A percentile compares a stretch with the other conserved stretches of the same genome.
These are phyloP conservation scores for Guadua angustifolia DNA, from an alignment of 176 grass and related monocot species.

Conservation along the genomic window DNA sequence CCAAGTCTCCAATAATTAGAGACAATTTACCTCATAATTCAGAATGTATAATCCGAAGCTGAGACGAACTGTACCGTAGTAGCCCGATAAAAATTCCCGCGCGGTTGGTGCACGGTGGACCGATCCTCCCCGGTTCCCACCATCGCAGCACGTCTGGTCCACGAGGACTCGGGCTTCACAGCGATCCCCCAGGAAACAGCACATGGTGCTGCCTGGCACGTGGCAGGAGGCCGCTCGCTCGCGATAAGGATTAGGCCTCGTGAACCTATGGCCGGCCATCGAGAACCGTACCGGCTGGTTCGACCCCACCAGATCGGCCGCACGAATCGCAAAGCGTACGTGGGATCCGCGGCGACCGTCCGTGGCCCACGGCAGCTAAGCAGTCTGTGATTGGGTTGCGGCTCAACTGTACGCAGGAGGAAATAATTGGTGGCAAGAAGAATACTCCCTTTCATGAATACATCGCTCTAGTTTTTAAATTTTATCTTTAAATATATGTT, in stretches of 20 bases:
- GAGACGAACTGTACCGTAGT: no score
- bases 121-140: background rate
- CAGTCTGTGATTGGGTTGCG: slow-evolving; percentile 46
- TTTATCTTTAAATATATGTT: no score
- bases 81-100: background rate
- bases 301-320: background rate
- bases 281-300: slow-evolving; percentile 11
- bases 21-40: no score
- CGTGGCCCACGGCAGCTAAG: slow-evolving; percentile 52
- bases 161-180: slow-evolving; percentile 32
- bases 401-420: slow-evolving; percentile 41
- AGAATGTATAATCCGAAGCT: no score
- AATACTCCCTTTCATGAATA: background rate
- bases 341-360: slow-evolving; percentile 29
- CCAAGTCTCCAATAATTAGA: no score
- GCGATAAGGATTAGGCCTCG: slow-evolving; percentile 58
- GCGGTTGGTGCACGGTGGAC: slow-evolving; percentile 40
- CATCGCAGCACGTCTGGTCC: slow-evolving; percentile 13
- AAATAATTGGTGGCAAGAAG: slow-evolving; percentile 23
- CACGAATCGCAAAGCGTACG: slow-evolving; percentile 47
- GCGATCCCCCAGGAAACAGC: slow-evolving; percentile 32
- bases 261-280: slow-evolving; percentile 47
- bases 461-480: no score
- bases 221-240: slow-evolving; percentile 39
- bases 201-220: slow-evolving; percentile 58